Conservation (phyloP, 1,284 basidiomycete species). For the Boletus mariae region DNA sequence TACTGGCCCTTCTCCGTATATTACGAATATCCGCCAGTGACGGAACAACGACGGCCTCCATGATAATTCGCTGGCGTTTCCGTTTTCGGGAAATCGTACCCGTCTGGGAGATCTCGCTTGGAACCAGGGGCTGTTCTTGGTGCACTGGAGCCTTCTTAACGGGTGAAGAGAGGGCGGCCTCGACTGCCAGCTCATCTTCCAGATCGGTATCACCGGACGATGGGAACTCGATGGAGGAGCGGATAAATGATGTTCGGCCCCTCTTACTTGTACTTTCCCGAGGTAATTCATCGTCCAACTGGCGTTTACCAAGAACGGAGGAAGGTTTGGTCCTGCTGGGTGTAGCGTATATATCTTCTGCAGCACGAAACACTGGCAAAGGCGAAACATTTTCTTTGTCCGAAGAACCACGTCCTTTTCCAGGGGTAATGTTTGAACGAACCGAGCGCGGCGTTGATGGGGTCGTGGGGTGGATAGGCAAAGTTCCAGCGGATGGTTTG, state of each 20-base stretch:
- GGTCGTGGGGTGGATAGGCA: slow-evolving; percentile 24
- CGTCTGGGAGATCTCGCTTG: slow-evolving; percentile 6
- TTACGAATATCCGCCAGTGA: slow-evolving; percentile 30
- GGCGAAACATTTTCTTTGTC: slow-evolving; percentile 51
- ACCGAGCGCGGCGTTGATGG: slow-evolving; percentile 28
- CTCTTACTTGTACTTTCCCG: slow-evolving; percentile 34
- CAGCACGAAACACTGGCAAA: slow-evolving; percentile 27
- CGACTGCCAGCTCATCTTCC: slow-evolving; percentile 32
- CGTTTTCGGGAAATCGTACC: slow-evolving; percentile 24
- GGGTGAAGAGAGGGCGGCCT: slow-evolving; percentile 23
- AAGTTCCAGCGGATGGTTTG: slow-evolving; percentile 27
- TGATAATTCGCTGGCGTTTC: slow-evolving; percentile 47
- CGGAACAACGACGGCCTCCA: slow-evolving; percentile 57
- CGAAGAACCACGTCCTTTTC: slow-evolving; percentile 26
- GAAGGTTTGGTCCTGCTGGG: slow-evolving; percentile 19
- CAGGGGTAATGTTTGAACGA: slow-evolving; percentile 24
- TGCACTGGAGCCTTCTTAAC: slow-evolving; percentile 8
- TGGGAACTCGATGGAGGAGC: slow-evolving; percentile 26
- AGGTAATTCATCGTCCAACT: slow-evolving; percentile 24
- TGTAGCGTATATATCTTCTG: slow-evolving; percentile 35
- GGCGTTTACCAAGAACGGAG: slow-evolving; percentile 42
- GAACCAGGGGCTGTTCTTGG: background rate
- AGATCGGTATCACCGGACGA: slow-evolving; percentile 18
- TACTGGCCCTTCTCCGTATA: slow-evolving; percentile 24
- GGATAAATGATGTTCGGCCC: slow-evolving; percentile 32